Base-by-base conservation (phyloP, 768 basidiomycete species). In the Naematelia encephala region DNA sequence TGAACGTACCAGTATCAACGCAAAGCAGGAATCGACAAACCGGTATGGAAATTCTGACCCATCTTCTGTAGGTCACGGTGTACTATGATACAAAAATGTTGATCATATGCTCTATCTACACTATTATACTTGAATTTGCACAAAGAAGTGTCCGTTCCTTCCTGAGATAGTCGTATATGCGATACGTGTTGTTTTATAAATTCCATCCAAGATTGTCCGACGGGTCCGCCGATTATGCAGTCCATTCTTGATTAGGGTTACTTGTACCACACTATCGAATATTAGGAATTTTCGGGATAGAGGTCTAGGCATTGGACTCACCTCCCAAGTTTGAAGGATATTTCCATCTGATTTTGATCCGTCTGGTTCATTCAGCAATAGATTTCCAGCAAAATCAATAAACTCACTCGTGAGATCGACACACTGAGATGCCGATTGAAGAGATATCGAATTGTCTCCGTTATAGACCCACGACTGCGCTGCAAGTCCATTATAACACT, bases 391-490 rank as follows among this genome's bases (percentile, higher is more conserved):
- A 39, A 39, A 8, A 39, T 8, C 34, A 39, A 16, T 8, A 39
- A 39, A 39, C 34, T 39, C 34, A 39, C 34, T 39, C 8, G 34
- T 39, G 16, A 39, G 34, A 39, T 39, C 34, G 34, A 39, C 8
- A 39, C 34, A 39, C 16, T 39, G 34, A 8, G 34, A 39, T 8
- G 34, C 34, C 34, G 34, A 39, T 39, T 39, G 34, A 16, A 66
- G 30, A 13, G 63, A 47, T 10, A 68, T 56, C 28, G 51, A 25
- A 48, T 61, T 57, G 51, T 64, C 65, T 0, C 49, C 57, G 12
- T 62, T 64, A 48, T 62, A 62, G 56, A 59, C 61, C 67, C 67
- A 71, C n/a, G 44, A 51, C 29, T 71, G 66, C 23, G 59, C 57
- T 2, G 56, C 46, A 11, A 68, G 25, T 10, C 62, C 64, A 22